Percentiles rank a stretch among this genome's conserved stretches.
Conservation (phyloP, 768 basidiomycete genomes). For the Xerocomus potaroensis region DNA sequence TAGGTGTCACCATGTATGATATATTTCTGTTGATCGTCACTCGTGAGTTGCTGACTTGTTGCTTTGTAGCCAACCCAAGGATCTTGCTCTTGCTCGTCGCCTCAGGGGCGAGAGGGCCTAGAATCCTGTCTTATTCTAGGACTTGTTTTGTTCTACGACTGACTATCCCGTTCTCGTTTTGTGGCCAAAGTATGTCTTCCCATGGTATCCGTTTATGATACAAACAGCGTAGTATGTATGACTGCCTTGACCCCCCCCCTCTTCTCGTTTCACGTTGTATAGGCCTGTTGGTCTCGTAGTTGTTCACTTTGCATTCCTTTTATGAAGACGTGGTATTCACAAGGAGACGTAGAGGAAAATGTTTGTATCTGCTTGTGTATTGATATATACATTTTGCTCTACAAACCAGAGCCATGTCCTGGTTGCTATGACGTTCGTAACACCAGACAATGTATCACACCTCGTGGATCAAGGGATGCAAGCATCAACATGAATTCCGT, state of each 20-base stretch:
- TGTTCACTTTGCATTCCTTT: background rate
- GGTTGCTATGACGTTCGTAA: background rate
- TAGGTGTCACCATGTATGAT: constrained; percentile 56
- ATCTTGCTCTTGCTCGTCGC: constrained; percentile 81
- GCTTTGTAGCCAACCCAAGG: constrained; percentile 70
- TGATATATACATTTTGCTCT: constrained; percentile 22
- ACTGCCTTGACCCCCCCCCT: constrained; percentile 2
- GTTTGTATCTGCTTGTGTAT: constrained; percentile 27
- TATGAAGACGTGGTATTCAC: background rate
- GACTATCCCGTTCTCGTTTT: constrained; percentile 5
- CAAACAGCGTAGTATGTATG: constrained; percentile 30
- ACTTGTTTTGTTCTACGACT: background rate
- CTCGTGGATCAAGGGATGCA: too few relatives aligned
- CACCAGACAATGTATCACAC: too few relatives aligned
- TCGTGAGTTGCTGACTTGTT: constrained; percentile 14
- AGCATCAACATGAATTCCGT: too few relatives aligned
- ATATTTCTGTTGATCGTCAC: background rate
- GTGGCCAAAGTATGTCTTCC: constrained; percentile 15
- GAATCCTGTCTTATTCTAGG: constrained; percentile 14
- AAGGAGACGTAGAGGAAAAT: constrained; percentile 20
- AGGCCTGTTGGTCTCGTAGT: background rate
- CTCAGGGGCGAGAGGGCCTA: constrained; percentile 83
- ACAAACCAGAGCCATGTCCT: constrained; percentile 5
- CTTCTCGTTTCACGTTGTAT: constrained; percentile 9
- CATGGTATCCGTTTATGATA: constrained; percentile 24